These are phyloP conservation scores for Suillus fuscotomentosus DNA, from an alignment of 768 basidiomycete genomes.

Conservation along the genomic window DNA sequence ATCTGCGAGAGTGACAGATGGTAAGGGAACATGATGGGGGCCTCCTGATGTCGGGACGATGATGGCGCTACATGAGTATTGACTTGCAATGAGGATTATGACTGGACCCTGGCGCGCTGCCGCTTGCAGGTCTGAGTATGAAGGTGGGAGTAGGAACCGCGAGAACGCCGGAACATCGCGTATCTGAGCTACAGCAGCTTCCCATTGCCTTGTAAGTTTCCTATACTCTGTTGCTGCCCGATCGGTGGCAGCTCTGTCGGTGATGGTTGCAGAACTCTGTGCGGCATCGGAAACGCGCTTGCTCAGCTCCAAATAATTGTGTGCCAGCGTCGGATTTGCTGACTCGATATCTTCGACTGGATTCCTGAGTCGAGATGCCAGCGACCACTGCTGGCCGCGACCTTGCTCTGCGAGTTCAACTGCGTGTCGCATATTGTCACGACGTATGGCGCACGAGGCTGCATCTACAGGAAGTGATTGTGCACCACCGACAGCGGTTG, in stretches of 20 bases:
- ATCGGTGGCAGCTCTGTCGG: neutral
- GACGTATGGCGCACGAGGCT: conserved; percentile 15
- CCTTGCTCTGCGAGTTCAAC: conserved; percentile 24
- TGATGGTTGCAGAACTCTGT: conserved; percentile 1
- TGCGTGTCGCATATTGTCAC: conserved; percentile 11
- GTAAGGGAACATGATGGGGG: neutral
- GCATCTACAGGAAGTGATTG: neutral
- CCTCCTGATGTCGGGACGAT: neutral
- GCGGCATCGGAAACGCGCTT: neutral
- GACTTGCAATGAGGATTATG: neutral
- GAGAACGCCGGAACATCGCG: neutral
- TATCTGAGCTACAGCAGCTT: neutral
- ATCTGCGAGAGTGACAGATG: neutral
- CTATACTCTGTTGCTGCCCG: neutral
- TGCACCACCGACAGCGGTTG: neutral
- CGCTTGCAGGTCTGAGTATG: neutral
- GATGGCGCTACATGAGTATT: neutral
- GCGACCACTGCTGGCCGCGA: conserved; percentile 23
- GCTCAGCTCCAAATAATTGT: neutral
- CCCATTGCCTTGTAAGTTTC: neutral
- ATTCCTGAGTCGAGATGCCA: conserved; percentile 21
- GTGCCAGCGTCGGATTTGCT: neutral
- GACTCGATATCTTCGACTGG: conserved; percentile 21
- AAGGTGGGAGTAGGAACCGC: neutral
- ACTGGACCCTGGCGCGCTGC: neutral